Percentiles rank a stretch among this genome's conserved stretches.
Evolutionary conservation across 2,329 filamentous ascomycete genomes (phyloP).

Genomic region (Botrytis galanthina): DNA sequence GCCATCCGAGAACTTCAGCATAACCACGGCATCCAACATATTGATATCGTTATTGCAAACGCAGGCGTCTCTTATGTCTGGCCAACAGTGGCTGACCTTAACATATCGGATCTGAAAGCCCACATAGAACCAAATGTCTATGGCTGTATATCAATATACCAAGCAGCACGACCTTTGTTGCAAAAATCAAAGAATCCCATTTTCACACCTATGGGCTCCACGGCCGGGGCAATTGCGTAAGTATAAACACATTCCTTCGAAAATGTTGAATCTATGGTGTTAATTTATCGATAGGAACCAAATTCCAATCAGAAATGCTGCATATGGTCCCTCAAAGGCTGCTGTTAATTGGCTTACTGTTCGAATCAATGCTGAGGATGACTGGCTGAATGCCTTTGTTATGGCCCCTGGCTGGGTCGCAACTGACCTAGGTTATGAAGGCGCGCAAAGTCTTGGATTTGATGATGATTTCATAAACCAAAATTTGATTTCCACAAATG

Average conservation of each 20-base stretch:
- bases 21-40: background rate
- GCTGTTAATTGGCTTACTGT: slow-evolving; percentile 39
- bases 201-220: background rate
- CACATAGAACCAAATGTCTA: slow-evolving; percentile 12
- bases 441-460: background rate
- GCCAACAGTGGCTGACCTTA: background rate
- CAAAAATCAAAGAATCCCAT: background rate
- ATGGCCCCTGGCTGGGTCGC: background rate
- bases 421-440: background rate
- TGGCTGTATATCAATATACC: slow-evolving; percentile 37
- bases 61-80: background rate
- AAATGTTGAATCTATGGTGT: slow-evolving; percentile 15
- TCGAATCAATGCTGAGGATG: slow-evolving; percentile 31
- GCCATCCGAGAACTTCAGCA: background rate
- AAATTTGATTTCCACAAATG: background rate
- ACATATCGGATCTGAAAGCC: background rate
- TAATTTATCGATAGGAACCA: slow-evolving; percentile 16
- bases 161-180: slow-evolving; percentile 31
- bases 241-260: slow-evolving; percentile 17
- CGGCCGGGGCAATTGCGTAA: background rate
- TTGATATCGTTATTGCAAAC: background rate
- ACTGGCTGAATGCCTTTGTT: slow-evolving; percentile 30
- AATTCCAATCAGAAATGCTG: slow-evolving; percentile 28
- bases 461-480: background rate
- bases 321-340: slow-evolving; percentile 39